phyloP scores from a whole-genome alignment of 2,329 filamentous ascomycete genomes.

The Bipolaris cookei region DNA sequence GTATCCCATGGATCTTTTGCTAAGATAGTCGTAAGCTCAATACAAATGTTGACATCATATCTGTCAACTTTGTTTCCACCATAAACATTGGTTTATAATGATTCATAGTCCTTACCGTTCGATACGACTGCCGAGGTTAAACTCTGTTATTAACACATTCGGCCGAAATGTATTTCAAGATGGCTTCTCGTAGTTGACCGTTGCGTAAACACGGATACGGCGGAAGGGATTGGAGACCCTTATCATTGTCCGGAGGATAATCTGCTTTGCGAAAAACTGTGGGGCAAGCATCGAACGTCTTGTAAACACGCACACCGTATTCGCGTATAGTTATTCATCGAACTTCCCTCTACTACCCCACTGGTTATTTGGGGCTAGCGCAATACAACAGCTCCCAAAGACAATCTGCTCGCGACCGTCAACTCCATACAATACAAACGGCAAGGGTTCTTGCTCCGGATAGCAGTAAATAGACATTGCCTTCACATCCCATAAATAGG shows the following conservation, averaged over 20 bases:
- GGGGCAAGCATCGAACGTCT: neutral
- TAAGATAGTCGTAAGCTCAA: no score
- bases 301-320: neutral
- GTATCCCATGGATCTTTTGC: no score
- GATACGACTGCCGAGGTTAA: neutral
- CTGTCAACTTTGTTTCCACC: neutral
- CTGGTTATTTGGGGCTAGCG: neutral
- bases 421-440: neutral
- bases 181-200: neutral
- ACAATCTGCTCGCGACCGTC: neutral
- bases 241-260: neutral
- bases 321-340: no score
- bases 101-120: neutral
- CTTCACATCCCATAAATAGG: no score
- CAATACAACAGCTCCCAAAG: neutral
- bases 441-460: no score
- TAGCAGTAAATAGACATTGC: no score
- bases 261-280: neutral
- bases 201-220: neutral
- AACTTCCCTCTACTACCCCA: neutral
- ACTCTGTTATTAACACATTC: neutral
- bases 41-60: no score
- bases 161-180: neutral
- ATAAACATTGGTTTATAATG: neutral
- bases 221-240: neutral